Evolutionary conservation across 345 rosid species (phyloP), one percentile per base, ranked within the genome.

Genomic region (Eutrema heterophyllum): DNA sequence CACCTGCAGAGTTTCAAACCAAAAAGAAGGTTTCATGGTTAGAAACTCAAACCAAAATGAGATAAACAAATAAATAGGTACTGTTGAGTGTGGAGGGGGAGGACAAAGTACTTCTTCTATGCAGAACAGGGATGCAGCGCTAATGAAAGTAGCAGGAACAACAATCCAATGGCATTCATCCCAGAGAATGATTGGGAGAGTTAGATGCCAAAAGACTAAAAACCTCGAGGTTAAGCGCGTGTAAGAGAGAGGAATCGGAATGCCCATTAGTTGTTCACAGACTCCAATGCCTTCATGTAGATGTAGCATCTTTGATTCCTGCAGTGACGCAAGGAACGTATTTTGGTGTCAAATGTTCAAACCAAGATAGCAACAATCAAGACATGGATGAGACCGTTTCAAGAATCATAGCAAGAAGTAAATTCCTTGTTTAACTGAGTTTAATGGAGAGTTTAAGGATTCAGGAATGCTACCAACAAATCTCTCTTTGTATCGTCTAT

Each of bases 91-190:
- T 16, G 15, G 27, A 46, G 57, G 49, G 64, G 33, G 67, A 76
- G 9, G 48, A 35, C 5, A 18, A 36, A 1, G 27, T 71, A 77
- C 98, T 73, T 93, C 98, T 88, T 93, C 98, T 13, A 89, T 93
- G 87, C 98, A 93, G 84, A 93, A 93, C 48, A 93, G 78, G 40
- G 97, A 93, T 45, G 96, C 97, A 41, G 97, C 97, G 46, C 96
- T 93, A 72, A 93, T 74, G 71, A 93, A 93, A 75, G 98, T 93
- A 52, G 98, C 96, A 55, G 98, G 97, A 64, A 93, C 93, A 49
- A 91, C 96, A 9, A 91, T 89, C 98, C 98, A 93, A 62, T 89
- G 97, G 74, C 98, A 93, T 67, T 93, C 98, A 69, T 93, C 97
- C 98, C 96, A 93, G 2, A 93, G 91, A 72, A 89, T 93, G 71